These are phyloP conservation scores for Globisporangium yorkense DNA, from an alignment of 352 stramenopile genomes.

Conservation along the genomic window DNA sequence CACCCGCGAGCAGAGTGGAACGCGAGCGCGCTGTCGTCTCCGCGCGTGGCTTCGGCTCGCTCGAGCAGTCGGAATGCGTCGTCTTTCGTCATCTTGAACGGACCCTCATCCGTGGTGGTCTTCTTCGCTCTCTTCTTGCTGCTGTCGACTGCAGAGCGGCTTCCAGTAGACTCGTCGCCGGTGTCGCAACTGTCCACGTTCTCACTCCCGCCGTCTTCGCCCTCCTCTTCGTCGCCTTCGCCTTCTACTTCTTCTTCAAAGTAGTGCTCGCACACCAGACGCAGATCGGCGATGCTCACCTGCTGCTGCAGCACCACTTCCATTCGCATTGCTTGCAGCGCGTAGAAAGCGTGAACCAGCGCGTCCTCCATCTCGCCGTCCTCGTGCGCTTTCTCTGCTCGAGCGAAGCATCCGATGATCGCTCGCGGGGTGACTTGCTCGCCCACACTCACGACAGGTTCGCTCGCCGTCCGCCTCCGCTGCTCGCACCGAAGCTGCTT, in stretches of 20 bases:
- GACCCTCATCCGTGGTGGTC: slow-evolving; percentile 2
- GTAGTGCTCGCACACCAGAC: slow-evolving; percentile 43
- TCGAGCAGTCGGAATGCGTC: slow-evolving; percentile 33
- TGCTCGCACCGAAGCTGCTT: slow-evolving; percentile 25
- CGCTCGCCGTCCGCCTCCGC: too few relatives aligned
- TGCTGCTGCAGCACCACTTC: slow-evolving; percentile 32
- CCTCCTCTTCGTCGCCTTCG: slow-evolving; percentile 18
- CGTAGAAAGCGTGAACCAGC: slow-evolving; percentile 76
- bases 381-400: slow-evolving; percentile 47
- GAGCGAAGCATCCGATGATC: slow-evolving; percentile 48
- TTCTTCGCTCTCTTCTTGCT: background rate
- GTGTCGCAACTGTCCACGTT: background rate
- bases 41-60: slow-evolving; percentile 1
- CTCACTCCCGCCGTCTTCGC: slow-evolving; percentile 4
- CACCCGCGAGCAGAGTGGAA: slow-evolving; percentile 27
- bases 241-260: slow-evolving; percentile 42
- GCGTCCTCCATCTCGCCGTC: slow-evolving; percentile 63
- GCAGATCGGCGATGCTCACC: slow-evolving; percentile 21
- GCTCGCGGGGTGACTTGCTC: slow-evolving; percentile 6
- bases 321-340: slow-evolving; percentile 57
- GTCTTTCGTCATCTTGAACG: slow-evolving; percentile 31
- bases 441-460: too few relatives aligned
- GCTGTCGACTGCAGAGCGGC: slow-evolving; percentile 1
- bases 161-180: slow-evolving; percentile 6
- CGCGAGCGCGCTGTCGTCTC: slow-evolving; percentile 1